Evolutionary conservation across 441 rosid genomes (phyloP), one percentile per base, ranked within the genome.

Genomic region (Erodium texanum): DNA sequence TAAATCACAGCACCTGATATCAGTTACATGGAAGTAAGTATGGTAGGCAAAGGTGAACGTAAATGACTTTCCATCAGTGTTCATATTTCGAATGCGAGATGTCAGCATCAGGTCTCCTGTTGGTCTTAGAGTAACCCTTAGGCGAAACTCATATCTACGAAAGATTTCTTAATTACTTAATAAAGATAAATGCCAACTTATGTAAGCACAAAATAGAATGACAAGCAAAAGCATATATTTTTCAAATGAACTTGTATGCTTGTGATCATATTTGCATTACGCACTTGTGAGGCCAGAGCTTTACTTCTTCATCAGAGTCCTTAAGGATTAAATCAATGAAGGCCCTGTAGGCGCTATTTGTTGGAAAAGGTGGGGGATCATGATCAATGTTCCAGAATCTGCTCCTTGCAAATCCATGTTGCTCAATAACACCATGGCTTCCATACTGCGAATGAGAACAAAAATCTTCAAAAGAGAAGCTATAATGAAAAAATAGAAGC

Each of bases 331-430:
- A 74, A 65, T 85, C 87, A 74, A 85, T 38, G 4, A 74, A 83
- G 15, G 87, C 85, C 79, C 65, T 84, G 66, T 71, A 73, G 34
- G 80, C 62, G 41, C 86, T 76, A 72, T 82, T 81, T 75, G 83
- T 70, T 38, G 93, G 86, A 69, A 82, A 74, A 64, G 80, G 86
- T 12, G 90, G 88, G 67, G 90, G 86, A 54, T 83, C 80, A 54
- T 14, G 38, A 62, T 24, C 65, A 27, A 62, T 62, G n/a, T 80
- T 82, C 98, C 99, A 95, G 18, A 90, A 66, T 81, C 86, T 90
- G 74, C 87, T 95, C 81, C 97, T 89, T 71, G 96, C 96, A 81
- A 95, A 90, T 64, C 99, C 99, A 86, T 90, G 96, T 62, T 72
- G 76, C 79, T 89, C 93, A 36, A 89, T 82, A 67, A 86, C 27